Evolutionary conservation across 495 filamentous ascomycete genomes (phyloP).

Genomic region (Annulohypoxylon nitens): DNA sequence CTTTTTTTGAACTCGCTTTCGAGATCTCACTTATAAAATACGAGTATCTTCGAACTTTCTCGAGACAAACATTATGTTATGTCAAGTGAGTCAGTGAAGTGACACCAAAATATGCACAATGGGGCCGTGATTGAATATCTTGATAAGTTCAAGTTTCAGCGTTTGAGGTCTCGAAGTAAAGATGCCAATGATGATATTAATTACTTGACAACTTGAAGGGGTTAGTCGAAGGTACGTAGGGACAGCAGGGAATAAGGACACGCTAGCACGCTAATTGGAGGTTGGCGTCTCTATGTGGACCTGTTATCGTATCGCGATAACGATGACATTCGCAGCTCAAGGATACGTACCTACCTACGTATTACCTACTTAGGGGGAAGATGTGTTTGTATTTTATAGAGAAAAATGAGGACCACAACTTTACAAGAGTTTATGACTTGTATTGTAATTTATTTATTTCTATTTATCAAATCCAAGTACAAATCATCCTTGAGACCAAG

Average conservation of each 20-base stretch:
- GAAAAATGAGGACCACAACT: too few relatives aligned
- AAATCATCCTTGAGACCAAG: too few relatives aligned
- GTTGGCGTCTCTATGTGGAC: constrained; percentile 9
- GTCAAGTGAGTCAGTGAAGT: background rate
- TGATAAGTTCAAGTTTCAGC: background rate
- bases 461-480: too few relatives aligned
- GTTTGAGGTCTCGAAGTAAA: too few relatives aligned
- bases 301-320: constrained; percentile 28
- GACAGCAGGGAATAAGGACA: background rate
- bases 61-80: constrained; percentile 25
- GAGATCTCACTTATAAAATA: constrained; percentile 19
- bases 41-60: constrained; percentile 15
- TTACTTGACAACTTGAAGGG: constrained; percentile 1
- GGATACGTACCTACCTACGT: too few relatives aligned
- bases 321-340: background rate
- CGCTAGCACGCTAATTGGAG: constrained; percentile 20
- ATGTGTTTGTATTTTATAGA: too few relatives aligned
- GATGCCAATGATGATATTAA: too few relatives aligned
- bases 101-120: background rate
- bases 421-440: too few relatives aligned
- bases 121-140: background rate
- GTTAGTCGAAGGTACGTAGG: background rate
- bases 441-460: too few relatives aligned
- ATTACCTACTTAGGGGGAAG: constrained; percentile 4
- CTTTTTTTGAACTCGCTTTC: constrained; percentile 3